Conservation (phyloP, 176 grass and related monocot species). For the Oryza coarctata region DNA sequence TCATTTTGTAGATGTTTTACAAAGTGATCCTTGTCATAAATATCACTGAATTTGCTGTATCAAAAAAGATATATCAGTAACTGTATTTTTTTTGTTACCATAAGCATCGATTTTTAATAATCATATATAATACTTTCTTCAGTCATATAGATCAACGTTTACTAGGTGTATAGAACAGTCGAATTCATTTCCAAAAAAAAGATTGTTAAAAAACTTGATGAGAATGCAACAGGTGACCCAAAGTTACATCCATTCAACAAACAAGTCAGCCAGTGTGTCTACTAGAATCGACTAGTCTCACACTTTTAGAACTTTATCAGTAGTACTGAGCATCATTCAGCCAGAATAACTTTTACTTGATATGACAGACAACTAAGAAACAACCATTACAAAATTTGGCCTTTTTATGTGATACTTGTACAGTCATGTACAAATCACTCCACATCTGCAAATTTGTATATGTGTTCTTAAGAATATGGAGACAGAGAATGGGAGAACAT, state of each 20-base stretch:
- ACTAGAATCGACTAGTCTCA: conserved; percentile 8
- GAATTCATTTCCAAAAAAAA: neutral
- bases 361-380: conserved; percentile 29
- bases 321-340: neutral
- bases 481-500: neutral
- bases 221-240: neutral
- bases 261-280: neutral
- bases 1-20: conserved; percentile 78
- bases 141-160: neutral
- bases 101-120: neutral
- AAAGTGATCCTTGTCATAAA: conserved; percentile 93
- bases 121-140: neutral
- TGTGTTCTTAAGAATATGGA: conserved; percentile 4
- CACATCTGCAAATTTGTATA: conserved; percentile 3
- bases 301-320: conserved; percentile 6
- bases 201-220: conserved; percentile 19
- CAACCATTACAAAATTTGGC: neutral
- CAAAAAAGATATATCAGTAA: conserved; percentile 34
- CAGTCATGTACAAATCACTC: conserved; percentile 9
- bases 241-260: conserved; percentile 4
- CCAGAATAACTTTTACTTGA: neutral
- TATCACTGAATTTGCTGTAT: conserved; percentile 95
- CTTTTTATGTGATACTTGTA: neutral
- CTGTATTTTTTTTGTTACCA: neutral
- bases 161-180: neutral